These are phyloP conservation scores for Croton laevigatus DNA, from an alignment of 441 rosid species.

Conservation along the genomic window DNA sequence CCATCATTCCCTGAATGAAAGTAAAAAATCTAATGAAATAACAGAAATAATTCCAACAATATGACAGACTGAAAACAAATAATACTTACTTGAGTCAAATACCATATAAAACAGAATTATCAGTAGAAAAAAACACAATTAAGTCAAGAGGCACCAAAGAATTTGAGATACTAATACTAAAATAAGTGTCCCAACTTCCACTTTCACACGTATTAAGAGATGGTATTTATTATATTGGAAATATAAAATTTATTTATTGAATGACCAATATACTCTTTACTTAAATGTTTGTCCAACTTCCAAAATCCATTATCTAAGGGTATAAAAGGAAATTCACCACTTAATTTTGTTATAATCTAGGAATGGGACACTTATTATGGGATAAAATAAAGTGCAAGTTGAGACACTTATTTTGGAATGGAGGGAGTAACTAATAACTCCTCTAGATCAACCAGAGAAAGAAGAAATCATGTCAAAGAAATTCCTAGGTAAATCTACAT, in stretches of 20 bases:
- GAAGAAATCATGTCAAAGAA: background rate
- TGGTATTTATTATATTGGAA: too few relatives aligned
- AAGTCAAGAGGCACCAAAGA: background rate
- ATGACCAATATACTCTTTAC: too few relatives aligned
- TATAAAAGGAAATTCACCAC: too few relatives aligned
- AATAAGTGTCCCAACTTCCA: too few relatives aligned
- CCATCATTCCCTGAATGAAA: conserved; percentile 62
- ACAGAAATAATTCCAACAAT: background rate
- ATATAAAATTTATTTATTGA: too few relatives aligned
- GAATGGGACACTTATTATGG: too few relatives aligned
- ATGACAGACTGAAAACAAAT: conserved; percentile 2
- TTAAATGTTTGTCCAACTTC: too few relatives aligned
- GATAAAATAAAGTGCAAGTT: too few relatives aligned
- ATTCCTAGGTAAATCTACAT: background rate
- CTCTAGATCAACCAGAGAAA: background rate
- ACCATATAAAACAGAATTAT: background rate
- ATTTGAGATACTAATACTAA: background rate
- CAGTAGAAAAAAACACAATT: background rate
- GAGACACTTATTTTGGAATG: too few relatives aligned
- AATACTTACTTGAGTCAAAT: background rate
- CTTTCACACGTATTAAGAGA: too few relatives aligned
- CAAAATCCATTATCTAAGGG: too few relatives aligned
- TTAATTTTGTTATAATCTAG: too few relatives aligned
- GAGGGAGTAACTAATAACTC: background rate
- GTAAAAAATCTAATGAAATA: conserved; percentile 16